These are phyloP conservation scores for Pseudopithomyces maydicus DNA, from an alignment of 2,329 filamentous ascomycete species.

Conservation along the genomic window DNA sequence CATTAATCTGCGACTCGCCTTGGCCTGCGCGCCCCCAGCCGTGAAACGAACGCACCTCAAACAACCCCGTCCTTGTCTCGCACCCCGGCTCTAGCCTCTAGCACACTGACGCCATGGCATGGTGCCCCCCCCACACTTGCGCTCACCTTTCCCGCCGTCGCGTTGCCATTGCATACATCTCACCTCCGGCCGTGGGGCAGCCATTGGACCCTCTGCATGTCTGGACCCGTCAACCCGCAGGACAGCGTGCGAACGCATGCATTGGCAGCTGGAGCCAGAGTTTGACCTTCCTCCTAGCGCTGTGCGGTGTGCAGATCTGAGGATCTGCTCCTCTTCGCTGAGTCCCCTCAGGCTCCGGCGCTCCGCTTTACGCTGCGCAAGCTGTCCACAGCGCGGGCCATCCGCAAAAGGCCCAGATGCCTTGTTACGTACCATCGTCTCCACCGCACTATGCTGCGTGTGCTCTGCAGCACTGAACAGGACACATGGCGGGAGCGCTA, in stretches of 20 bases:
- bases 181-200: too few relatives aligned
- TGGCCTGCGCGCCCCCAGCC: neutral
- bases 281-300: neutral
- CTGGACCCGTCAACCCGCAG: neutral
- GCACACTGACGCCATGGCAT: conserved; percentile 3
- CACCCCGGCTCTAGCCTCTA: neutral
- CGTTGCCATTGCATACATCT: neutral
- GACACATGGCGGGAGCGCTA: neutral
- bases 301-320: neutral
- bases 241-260: neutral
- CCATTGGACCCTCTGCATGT: neutral
- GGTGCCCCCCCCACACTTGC: neutral
- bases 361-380: neutral
- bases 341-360: too few relatives aligned
- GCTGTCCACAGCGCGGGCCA: neutral
- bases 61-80: neutral
- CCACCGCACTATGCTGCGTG: neutral
- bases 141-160: neutral
- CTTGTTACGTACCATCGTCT: neutral
- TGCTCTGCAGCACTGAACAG: neutral
- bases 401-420: neutral
- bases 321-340: too few relatives aligned
- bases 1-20: conserved; percentile 7
- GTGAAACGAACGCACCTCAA: conserved; percentile 6
- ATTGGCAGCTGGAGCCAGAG: neutral